Evolutionary conservation across 2,329 filamentous ascomycete species (phyloP), one percentile per base, ranked within the genome.

Genomic region (Harringtonia lauricola): DNA sequence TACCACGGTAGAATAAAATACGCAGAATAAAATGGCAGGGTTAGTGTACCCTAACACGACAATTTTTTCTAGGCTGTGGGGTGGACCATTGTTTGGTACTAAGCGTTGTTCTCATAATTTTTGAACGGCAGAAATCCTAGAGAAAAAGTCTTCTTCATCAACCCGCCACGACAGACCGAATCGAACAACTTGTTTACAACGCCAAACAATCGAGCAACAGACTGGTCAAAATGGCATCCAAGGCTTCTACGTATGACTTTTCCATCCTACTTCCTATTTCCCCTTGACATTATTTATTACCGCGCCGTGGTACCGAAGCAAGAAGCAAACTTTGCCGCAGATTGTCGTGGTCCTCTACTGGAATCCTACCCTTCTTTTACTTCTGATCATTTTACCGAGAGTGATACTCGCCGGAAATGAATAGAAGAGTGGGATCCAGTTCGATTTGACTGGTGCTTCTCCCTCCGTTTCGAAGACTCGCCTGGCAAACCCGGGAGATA

Each of bases 321-420:
- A 10, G 28, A 18, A 18, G 13, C n/a, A 28, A 28, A 26, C 30
- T 60, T 62, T 9, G 9, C 69, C 67, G 70, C 68, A 78, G 80
- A 83, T 86, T 86, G 82, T 85, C 76, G 78, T 77, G 74, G 83
- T 86, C 80, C 80, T 83, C 79, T 86, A 78, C 83, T 87, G 80
- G 74, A 64, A 54, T 64, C 63, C 55, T 56, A 57, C 57, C 14
- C 26, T 57, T 51, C 54, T 55, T 57, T 36, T 44, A 19, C 15
- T 29, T 36, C 24, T 22, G 3, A 12, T 7, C 14, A 18, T 18
- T n/a, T 35, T 17, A 21, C 18, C 21, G 22, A 12, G 24, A 12
- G 22, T n/a, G 8, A 12, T 15, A 29, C 18, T 15, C 18, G 22
- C 36, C 28, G 26, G 9, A 12, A 9, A 33, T 24, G 19, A n/a